Conservation (phyloP, 1,139 yeast species). For the Taphrina populina region DNA sequence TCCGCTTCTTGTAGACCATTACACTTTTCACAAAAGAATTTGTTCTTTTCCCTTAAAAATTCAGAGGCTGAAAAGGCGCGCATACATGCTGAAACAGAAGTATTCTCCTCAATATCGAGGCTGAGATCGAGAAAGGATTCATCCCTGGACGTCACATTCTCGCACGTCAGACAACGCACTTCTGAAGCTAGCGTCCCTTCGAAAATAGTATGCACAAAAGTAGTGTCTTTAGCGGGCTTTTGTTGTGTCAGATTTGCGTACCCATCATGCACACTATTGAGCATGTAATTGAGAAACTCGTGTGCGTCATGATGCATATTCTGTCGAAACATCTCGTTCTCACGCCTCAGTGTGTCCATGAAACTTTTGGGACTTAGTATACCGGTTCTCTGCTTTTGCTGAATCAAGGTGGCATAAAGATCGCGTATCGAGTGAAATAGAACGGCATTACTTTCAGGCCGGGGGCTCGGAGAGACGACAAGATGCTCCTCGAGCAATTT, state of each 20-base stretch:
- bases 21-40: constrained; percentile 89
- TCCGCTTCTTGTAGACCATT: constrained; percentile 92
- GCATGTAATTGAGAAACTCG: constrained; percentile 82
- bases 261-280: constrained; percentile 77
- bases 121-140: constrained; percentile 85
- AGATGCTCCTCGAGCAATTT: constrained; percentile 30
- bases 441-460: constrained; percentile 55
- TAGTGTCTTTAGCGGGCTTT: constrained; percentile 15
- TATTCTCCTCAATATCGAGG: constrained; percentile 74
- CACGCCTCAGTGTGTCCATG: constrained; percentile 71
- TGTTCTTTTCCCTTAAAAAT: constrained; percentile 79
- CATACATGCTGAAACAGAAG: constrained; percentile 72
- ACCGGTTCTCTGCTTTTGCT: constrained; percentile 67
- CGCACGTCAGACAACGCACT: constrained; percentile 87
- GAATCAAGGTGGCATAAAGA: constrained; percentile 77
- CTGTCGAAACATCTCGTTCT: constrained; percentile 68
- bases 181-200: constrained; percentile 85
- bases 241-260: constrained; percentile 47
- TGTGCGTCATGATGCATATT: constrained; percentile 99
- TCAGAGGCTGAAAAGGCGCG: constrained; percentile 82
- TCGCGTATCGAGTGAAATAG: constrained; percentile 77
- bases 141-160: constrained; percentile 76
- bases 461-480: constrained; percentile 44
- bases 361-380: constrained; percentile 79
- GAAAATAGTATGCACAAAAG: constrained; percentile 61